Percentiles rank a stretch among this genome's conserved stretches.
Conservation (phyloP, 2,329 filamentous ascomycete species). For the Penicillium sp. region DNA sequence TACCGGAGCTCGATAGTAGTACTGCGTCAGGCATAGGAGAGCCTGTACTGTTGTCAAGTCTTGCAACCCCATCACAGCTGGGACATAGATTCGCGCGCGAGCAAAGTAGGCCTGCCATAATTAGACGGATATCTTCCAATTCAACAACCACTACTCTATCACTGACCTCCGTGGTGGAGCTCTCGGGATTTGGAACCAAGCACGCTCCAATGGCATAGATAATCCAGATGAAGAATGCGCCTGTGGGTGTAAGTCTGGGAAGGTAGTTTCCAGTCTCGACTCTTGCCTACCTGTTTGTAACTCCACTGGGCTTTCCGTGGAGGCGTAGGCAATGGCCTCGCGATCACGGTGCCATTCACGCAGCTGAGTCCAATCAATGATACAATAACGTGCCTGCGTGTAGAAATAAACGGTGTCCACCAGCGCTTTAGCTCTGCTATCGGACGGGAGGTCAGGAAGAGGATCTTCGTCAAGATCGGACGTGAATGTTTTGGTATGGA, state of each 20-base stretch:
- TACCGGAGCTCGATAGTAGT: conserved; percentile 17
- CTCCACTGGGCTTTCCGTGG: conserved; percentile 3
- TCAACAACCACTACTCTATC: not conserved
- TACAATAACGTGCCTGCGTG: conserved; percentile 21
- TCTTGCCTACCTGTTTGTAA: conserved; percentile 8
- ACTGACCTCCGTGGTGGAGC: conserved; percentile 14
- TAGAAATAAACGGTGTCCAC: conserved; percentile 22
- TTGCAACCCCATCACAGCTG: conserved; percentile 16
- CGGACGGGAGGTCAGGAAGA: conserved; percentile 14
- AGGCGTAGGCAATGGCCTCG: conserved; percentile 9
- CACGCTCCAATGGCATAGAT: conserved; percentile 20
- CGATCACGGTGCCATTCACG: conserved; percentile 21
- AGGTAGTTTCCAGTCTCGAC: not conserved
- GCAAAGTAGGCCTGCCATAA: conserved; percentile 18
- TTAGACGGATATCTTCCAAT: not conserved
- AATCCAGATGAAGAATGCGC: conserved; percentile 21
- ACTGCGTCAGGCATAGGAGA: conserved; percentile 17
- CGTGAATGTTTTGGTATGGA: conserved; percentile 1
- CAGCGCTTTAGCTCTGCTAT: conserved; percentile 8
- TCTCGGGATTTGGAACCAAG: conserved; percentile 17
- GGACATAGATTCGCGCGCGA: conserved; percentile 18
- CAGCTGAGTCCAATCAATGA: conserved; percentile 20
- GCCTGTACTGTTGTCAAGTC: conserved; percentile 18
- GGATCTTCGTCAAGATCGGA: conserved; percentile 3
- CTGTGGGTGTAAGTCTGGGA: conserved; percentile 1